Evolutionary conservation across 768 basidiomycete genomes (phyloP).

Genomic region (Kwoniella dendrophila): DNA sequence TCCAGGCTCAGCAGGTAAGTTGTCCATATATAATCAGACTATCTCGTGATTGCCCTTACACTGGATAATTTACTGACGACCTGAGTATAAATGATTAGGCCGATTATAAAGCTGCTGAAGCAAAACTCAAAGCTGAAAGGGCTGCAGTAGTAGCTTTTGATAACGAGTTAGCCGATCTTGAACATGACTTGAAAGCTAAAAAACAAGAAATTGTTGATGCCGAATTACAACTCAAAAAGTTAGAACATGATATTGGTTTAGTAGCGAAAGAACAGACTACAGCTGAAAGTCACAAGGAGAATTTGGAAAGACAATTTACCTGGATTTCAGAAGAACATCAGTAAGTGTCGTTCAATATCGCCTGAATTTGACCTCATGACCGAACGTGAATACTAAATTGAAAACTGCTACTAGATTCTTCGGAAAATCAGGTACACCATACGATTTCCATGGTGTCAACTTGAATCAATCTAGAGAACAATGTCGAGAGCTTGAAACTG

Average conservation of each 20-base stretch:
- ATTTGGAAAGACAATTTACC: conserved; percentile 76
- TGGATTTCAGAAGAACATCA: conserved; percentile 89
- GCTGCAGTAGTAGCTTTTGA: conserved; percentile 87
- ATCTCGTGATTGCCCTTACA: background rate
- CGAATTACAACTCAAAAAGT: conserved; percentile 67
- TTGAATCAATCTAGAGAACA: conserved; percentile 65
- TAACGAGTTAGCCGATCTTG: conserved; percentile 80
- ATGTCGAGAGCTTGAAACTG: conserved; percentile 71
- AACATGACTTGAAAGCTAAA: conserved; percentile 77
- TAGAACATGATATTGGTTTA: conserved; percentile 70
- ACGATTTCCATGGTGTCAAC: conserved; percentile 74
- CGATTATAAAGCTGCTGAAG: conserved; percentile 68
- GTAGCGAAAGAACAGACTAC: conserved; percentile 68
- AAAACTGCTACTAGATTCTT: conserved; percentile 65
- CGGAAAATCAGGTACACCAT: conserved; percentile 75
- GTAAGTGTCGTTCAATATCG: no score
- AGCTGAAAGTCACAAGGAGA: conserved; percentile 62
- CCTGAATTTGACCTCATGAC: background rate
- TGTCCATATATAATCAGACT: background rate
- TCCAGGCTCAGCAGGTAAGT: conserved; percentile 44
- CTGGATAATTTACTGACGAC: no score
- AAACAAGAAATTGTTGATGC: conserved; percentile 70
- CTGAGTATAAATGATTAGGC: no score
- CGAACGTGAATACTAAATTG: background rate
- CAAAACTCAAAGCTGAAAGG: conserved; percentile 76